A percentile compares a stretch with the other conserved stretches of the same genome.
phyloP scores from a whole-genome alignment of 2,329 filamentous ascomycete species.

The Paecilomyces fulvus region DNA sequence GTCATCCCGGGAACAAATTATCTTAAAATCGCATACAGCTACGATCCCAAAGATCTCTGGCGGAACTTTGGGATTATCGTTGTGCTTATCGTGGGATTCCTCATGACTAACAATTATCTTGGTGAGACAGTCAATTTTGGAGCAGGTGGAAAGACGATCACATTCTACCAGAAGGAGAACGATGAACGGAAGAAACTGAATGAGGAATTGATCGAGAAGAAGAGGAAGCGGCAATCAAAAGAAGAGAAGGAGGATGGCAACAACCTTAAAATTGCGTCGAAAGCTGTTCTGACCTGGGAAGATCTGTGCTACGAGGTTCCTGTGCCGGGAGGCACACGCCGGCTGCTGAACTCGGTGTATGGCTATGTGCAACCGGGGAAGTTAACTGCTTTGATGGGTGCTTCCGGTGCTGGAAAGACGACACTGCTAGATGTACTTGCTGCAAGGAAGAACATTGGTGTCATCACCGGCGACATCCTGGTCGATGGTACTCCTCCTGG shows the following conservation, averaged over 20 bases:
- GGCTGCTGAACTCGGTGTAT: slow-evolving; percentile 52
- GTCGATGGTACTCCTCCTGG: slow-evolving; percentile 37
- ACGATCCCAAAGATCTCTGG: slow-evolving; percentile 53
- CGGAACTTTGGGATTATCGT: slow-evolving; percentile 74
- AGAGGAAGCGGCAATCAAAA: slow-evolving; percentile 10
- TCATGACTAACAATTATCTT: slow-evolving; percentile 38
- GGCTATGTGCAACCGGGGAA: slow-evolving; percentile 71
- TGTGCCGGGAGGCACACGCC: slow-evolving; percentile 34
- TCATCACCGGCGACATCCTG: slow-evolving; percentile 35
- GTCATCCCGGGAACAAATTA: slow-evolving; percentile 49
- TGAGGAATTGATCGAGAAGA: slow-evolving; percentile 28
- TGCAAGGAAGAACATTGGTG: slow-evolving; percentile 37
- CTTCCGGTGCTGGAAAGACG: slow-evolving; percentile 53
- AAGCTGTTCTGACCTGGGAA: slow-evolving; percentile 74
- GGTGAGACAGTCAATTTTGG: slow-evolving; percentile 43
- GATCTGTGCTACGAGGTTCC: slow-evolving; percentile 64
- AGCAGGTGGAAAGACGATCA: slow-evolving; percentile 52
- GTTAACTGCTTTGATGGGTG: slow-evolving; percentile 72
- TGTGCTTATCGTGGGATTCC: slow-evolving; percentile 65
- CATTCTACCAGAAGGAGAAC: slow-evolving; percentile 22
- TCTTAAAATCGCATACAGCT: slow-evolving; percentile 47
- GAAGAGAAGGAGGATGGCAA: slow-evolving; percentile 31
- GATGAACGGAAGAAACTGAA: slow-evolving; percentile 30
- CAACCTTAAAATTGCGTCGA: slow-evolving; percentile 56
- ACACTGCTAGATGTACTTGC: slow-evolving; percentile 41